phyloP scores from a whole-genome alignment of 768 basidiomycete genomes.

The Boletus huronensis region DNA sequence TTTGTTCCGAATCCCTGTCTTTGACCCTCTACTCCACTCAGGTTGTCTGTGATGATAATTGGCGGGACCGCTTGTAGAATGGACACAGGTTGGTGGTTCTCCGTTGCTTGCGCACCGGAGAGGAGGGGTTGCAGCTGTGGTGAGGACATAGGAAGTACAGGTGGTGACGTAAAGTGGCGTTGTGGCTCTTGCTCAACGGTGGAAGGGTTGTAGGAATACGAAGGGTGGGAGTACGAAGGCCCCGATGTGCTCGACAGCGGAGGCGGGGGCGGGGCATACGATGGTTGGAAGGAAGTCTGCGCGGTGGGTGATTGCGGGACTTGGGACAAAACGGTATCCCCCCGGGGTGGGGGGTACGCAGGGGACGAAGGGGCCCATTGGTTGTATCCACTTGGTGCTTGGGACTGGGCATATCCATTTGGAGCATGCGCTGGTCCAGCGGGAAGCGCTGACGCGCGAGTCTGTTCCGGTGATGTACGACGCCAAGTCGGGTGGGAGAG shows the following conservation, averaged over 20 bases:
- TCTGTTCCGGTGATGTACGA: slow-evolving; percentile 21
- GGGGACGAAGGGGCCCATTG: slow-evolving; percentile 26
- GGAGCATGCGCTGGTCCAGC: slow-evolving; percentile 18
- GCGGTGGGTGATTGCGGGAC: slow-evolving; percentile 25
- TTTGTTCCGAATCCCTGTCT: slow-evolving; percentile 8
- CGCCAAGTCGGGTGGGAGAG: slow-evolving; percentile 70
- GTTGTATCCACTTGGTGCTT: slow-evolving; percentile 32
- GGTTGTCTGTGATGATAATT: neutral
- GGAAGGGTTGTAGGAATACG: slow-evolving; percentile 10
- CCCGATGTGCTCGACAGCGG: slow-evolving; percentile 14
- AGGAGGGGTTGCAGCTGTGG: slow-evolving; percentile 13
- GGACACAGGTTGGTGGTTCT: slow-evolving; percentile 21
- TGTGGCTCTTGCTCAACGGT: slow-evolving; percentile 11
- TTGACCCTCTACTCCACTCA: slow-evolving; percentile 13
- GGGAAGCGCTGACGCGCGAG: slow-evolving; percentile 25
- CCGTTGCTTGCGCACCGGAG: slow-evolving; percentile 10
- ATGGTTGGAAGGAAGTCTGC: slow-evolving; percentile 29
- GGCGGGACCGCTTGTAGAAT: slow-evolving; percentile 15
- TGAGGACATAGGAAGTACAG: neutral
- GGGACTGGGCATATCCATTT: slow-evolving; percentile 32
- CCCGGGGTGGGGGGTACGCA: slow-evolving; percentile 18
- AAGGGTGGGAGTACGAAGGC: slow-evolving; percentile 15
- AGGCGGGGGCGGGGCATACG: slow-evolving; percentile 23
- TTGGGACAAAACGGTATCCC: slow-evolving; percentile 21
- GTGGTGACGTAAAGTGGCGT: slow-evolving; percentile 14